These are phyloP conservation scores for Physcomitrium patens DNA, from an alignment of 225 moss, liverwort and hornwort species.

Conservation along the genomic window DNA sequence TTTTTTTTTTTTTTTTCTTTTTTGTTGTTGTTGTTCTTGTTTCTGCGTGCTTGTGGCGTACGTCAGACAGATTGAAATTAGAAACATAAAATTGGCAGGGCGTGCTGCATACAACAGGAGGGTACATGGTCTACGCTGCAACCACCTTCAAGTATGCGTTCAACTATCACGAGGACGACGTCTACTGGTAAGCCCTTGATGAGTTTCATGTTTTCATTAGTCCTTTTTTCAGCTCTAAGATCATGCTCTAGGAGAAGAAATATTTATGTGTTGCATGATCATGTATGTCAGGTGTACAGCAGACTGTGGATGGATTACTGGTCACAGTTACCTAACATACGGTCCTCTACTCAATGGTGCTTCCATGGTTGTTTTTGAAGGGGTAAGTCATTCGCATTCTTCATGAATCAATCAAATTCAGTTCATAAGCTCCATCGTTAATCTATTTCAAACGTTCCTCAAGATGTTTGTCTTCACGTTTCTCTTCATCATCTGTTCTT, in stretches of 20 bases:
- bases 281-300: conserved; percentile 82
- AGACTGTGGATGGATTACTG: conserved; percentile 99
- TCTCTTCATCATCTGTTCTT: no score
- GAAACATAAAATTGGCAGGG: conserved; percentile 41
- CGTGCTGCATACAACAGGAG: conserved; percentile 69
- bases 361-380: conserved; percentile 87
- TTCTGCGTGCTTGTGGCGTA: not conserved
- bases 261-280: conserved; percentile 17
- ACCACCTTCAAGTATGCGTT: conserved; percentile 70
- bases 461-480: no score
- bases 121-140: conserved; percentile 67
- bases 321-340: conserved; percentile 96
- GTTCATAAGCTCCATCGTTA: no score
- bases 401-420: not conserved
- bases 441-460: no score
- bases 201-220: not conserved
- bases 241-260: conserved; percentile 16
- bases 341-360: conserved; percentile 96
- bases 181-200: conserved; percentile 53
- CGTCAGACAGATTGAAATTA: conserved; percentile 17
- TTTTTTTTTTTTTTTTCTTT: no score
- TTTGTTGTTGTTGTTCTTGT: not conserved
- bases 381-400: conserved; percentile 52
- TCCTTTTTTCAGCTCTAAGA: not conserved
- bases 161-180: conserved; percentile 64